Base-by-base conservation (phyloP, 106 monocot genomes). In the Apostasia shenzhenica region DNA sequence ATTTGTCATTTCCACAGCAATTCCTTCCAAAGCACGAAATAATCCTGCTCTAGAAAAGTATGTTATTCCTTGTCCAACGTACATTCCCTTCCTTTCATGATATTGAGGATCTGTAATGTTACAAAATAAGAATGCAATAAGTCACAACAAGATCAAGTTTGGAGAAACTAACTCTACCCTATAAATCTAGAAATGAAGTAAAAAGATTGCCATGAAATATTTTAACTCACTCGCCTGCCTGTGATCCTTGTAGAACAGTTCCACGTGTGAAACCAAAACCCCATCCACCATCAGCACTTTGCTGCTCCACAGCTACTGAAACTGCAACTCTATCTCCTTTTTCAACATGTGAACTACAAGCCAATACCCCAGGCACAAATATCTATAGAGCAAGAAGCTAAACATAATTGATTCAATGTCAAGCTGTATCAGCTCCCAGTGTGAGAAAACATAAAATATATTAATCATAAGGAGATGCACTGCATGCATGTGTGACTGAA, bases 291-390 rank as follows among this genome's bases (percentile, higher is more conserved):
- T 87, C 80, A 81, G 67, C 55, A 38, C 10, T 43, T 74, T 64
- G 81, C 48, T 92, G 92, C 69, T 99, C 99, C 6, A 87, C 70
- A 72, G 89, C 99, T 54, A 87, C 89, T 63, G 99, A 89, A 63
- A 99, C 87, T 55, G 87, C 92, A 65, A 99, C 90, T 41, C 66
- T 59, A 59, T 93, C 99, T 50, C 99, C 99, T 56, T 87, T 87
- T 55, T 99, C 99, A 55, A 99, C 99, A 85, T 93, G 99, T 54
- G 85, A 14, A 83, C 99, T 99, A 71, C 97, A 99, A 70, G 97
- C 97, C 75, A 90, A 81, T 41, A 99, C 90, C 68, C 97, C 97
- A 58, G 97, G 97, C 38, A 93, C 92, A 85, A 75, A 99, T 67
- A 99, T 72, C 97, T 99, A 77, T 41, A 72, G 51, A 71, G 57